Evolutionary conservation across 2,329 filamentous ascomycete genomes (phyloP).

Genomic region (Alternaria novae-zelandiae): DNA sequence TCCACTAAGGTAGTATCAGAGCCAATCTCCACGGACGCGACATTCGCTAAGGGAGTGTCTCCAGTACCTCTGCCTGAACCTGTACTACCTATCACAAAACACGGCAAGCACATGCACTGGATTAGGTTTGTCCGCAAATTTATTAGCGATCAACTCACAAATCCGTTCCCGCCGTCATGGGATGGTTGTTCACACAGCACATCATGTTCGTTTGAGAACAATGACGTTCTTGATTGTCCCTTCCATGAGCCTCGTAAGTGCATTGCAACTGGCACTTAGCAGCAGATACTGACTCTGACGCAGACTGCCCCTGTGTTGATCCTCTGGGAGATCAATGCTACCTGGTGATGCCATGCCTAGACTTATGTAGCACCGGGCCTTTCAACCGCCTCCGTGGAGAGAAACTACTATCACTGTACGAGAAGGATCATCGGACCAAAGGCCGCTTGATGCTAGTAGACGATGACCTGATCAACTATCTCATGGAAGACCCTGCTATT

Average conservation of each 20-base stretch:
- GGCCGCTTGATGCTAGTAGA: slow-evolving; percentile 35
- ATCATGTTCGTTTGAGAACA: slow-evolving; percentile 22
- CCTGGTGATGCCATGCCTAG: slow-evolving; percentile 21
- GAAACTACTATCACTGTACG: slow-evolving; percentile 25
- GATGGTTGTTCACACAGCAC: slow-evolving; percentile 9
- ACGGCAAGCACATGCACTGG: slow-evolving; percentile 31
- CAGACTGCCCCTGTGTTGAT: slow-evolving; percentile 25
- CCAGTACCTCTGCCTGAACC: neutral
- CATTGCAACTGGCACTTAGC: neutral
- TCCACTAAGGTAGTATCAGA: neutral
- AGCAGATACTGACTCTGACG: neutral
- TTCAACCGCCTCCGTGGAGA: slow-evolving; percentile 27
- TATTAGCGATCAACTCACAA: slow-evolving; percentile 24
- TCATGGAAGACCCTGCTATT: slow-evolving; percentile 1
- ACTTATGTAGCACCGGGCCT: slow-evolving; percentile 21
- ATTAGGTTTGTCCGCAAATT: slow-evolving; percentile 15
- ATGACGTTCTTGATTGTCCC: slow-evolving; percentile 27
- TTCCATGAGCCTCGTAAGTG: slow-evolving; percentile 28
- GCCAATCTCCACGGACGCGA: neutral
- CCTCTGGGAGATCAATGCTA: slow-evolving; percentile 27
- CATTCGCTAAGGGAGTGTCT: neutral
- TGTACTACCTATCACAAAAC: slow-evolving; percentile 1
- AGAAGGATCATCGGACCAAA: slow-evolving; percentile 20
- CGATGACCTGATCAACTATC: slow-evolving; percentile 20
- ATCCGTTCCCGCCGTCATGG: slow-evolving; percentile 5